Percentiles rank a stretch among this genome's conserved stretches.
Evolutionary conservation across 1,139 yeast genomes (phyloP).

Genomic region (Nakaseomyces sp.): DNA sequence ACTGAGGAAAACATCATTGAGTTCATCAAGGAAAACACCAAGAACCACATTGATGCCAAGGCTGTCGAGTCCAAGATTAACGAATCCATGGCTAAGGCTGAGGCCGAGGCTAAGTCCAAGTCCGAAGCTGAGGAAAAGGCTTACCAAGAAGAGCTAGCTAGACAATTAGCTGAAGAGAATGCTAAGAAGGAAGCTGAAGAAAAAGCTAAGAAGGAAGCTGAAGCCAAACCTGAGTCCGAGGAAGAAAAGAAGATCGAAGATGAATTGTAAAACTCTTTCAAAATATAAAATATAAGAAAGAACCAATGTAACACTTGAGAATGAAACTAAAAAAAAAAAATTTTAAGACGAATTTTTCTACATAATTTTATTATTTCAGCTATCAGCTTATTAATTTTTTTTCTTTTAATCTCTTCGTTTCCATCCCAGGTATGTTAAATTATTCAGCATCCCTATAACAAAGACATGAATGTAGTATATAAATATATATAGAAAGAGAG

Average conservation of each 20-base stretch:
- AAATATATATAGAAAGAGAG: no score
- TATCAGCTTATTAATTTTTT: background rate
- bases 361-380: background rate
- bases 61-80: constrained; percentile 30
- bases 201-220: constrained; percentile 6
- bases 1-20: constrained; percentile 59
- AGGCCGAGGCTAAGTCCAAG: background rate
- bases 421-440: no score
- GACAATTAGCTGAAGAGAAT: constrained; percentile 10
- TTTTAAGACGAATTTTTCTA: no score
- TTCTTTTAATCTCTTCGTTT: background rate
- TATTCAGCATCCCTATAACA: no score
- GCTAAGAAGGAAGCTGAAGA: constrained; percentile 13
- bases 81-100: constrained; percentile 19
- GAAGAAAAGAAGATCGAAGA: constrained; percentile 12
- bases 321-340: no score
- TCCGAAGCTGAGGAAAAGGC: constrained; percentile 13
- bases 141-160: constrained; percentile 7
- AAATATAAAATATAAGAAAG: no score
- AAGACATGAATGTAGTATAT: background rate
- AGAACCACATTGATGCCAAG: constrained; percentile 47
- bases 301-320: no score
- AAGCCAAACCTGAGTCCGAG: constrained; percentile 14
- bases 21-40: constrained; percentile 61
- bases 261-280: constrained; percentile 10